Evolutionary conservation across 345 rosid genomes (phyloP).

Genomic region (Diplotaxis tenuifolia): DNA sequence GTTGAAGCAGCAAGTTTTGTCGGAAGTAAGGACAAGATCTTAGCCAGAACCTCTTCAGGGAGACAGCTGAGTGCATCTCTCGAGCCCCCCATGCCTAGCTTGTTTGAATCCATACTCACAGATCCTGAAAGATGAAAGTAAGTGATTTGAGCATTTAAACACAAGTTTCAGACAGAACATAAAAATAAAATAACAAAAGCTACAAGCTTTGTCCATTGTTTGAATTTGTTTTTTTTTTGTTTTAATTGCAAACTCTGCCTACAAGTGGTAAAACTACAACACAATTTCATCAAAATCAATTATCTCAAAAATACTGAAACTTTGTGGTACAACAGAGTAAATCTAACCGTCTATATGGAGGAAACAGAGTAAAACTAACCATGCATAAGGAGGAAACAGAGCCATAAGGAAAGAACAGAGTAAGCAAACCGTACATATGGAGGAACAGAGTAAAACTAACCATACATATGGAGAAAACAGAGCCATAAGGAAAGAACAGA

Average conservation of each 20-base stretch:
- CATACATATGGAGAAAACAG: not conserved
- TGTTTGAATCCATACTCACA: not conserved
- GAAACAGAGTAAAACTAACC: no score
- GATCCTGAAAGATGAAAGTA: not conserved
- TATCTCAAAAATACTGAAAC: not conserved
- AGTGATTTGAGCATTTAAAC: not conserved
- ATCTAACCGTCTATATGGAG: no score
- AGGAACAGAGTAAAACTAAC: not conserved
- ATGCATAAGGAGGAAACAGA: no score
- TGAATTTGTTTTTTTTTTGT: not conserved
- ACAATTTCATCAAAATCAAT: not conserved
- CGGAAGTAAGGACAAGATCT: constrained; percentile 18
- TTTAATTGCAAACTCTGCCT: not conserved
- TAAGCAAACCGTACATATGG: no score
- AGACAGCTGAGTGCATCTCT: constrained; percentile 15
- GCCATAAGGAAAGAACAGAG: no score
- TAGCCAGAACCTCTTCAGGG: not conserved
- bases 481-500: not conserved
- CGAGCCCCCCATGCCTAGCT: no score
- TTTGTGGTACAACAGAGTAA: not conserved
- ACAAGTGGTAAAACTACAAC: not conserved
- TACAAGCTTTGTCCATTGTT: no score
- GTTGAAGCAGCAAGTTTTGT: constrained; percentile 2
- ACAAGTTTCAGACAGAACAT: not conserved
- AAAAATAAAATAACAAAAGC: no score